Evolutionary conservation across 139 green algal genomes (phyloP).

Genomic region (Monoraphidium neglectum): DNA sequence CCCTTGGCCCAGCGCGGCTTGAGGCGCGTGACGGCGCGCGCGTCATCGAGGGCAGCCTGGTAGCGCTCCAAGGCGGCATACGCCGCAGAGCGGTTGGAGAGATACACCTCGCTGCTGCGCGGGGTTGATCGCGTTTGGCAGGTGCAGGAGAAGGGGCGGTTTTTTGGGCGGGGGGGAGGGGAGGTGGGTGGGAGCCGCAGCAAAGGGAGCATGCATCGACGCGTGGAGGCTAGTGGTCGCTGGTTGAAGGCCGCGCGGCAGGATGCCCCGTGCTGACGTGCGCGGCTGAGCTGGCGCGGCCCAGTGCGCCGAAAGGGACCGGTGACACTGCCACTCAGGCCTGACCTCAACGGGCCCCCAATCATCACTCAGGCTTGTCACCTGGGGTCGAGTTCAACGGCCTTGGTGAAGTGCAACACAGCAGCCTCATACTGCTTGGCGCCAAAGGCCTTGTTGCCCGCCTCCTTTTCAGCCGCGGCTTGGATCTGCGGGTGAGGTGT

Average conservation of each 20-base stretch:
- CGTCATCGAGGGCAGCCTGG: constrained; percentile 63
- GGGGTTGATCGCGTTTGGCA: not conserved
- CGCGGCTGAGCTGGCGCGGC: not conserved
- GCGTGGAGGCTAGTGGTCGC: not conserved
- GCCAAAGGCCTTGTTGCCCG: constrained; percentile 72
- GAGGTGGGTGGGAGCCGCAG: not conserved
- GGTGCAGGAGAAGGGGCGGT: not conserved
- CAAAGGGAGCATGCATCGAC: not conserved
- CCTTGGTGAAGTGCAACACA: constrained; percentile 62
- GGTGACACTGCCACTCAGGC: not conserved
- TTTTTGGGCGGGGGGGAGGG: not conserved
- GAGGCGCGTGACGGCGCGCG: constrained; percentile 27
- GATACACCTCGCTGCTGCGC: constrained; percentile 72
- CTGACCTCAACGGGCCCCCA: too few species aligned
- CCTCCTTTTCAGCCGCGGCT: constrained; percentile 67
- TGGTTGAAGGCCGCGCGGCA: not conserved
- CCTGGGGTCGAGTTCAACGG: constrained; percentile 77
- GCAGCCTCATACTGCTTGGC: constrained; percentile 62
- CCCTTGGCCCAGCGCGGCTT: constrained; percentile 52
- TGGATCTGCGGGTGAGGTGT: constrained; percentile 26
- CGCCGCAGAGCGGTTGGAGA: constrained; percentile 80
- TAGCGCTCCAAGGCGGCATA: constrained; percentile 49
- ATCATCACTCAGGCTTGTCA: constrained; percentile 9
- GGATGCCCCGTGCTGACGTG: not conserved
- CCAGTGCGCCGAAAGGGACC: too few species aligned